Evolutionary conservation across 805 yeast species (phyloP), one percentile per base, ranked within the genome.

Genomic region (Metschnikowia anglica): DNA sequence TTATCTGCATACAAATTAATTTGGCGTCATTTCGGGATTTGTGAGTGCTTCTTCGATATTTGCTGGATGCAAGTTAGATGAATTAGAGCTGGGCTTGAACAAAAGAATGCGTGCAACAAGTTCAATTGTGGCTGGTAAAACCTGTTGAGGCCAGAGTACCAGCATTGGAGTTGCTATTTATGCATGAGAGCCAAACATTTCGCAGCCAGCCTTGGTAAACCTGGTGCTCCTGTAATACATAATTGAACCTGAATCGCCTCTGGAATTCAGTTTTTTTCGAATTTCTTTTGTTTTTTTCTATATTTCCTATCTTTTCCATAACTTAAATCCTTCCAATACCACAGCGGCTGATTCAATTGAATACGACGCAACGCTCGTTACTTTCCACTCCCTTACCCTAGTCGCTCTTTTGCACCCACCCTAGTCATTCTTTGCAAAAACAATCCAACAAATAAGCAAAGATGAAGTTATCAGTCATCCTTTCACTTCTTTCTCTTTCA

Each of bases 371-470:
- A 10, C 28, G 28, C 28, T 25, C 28, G n/a, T 25, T 25, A 19
- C 13, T 31, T 25, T 13, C 18, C 20, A 25, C 28, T 34, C 36
- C 29, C 12, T 31, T 17, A 41, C 45, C 43, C 37, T 23, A 39
- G 47, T 45, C 53, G 44, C 46, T 43, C 51, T 13, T 46, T 51
- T 38, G 45, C 44, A 31, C 46, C 47, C 37, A 52, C 54, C 47
- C 41, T 26, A 21, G 41, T 42, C 49, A 19, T 31, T 42, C 49
- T n/a, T n/a, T n/a, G n/a, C n/a, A n/a, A n/a, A n/a, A n/a, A n/a
- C n/a, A 18, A 44, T 47, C 21, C 27, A 27, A 4, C 17, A 28
- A 18, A 5, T n/a, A 17, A 18, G 20, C 16, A 11, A 26, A 18
- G 18, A 49, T 50, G 55, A 46, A 40, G 34, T 21, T 48, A 23